These are phyloP conservation scores for Fusarium nisikadoi DNA, from an alignment of 2,329 filamentous ascomycete species.

Conservation along the genomic window DNA sequence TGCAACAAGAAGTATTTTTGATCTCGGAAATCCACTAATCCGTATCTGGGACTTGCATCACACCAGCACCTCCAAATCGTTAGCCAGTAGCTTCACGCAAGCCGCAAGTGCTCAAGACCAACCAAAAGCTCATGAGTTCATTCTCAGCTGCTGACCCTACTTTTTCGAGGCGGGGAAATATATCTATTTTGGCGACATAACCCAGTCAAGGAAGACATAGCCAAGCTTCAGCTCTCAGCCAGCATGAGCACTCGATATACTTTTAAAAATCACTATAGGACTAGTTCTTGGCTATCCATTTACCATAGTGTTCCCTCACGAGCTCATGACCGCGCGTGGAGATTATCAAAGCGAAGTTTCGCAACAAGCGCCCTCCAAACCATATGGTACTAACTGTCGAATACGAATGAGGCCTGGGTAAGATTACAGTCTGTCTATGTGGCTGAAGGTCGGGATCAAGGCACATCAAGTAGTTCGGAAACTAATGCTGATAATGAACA, in stretches of 20 bases:
- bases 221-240: neutral
- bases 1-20: neutral
- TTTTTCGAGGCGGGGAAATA: rapidly evolving
- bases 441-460: too few species aligned
- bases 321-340: rapidly evolving
- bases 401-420: too few species aligned
- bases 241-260: neutral
- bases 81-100: neutral
- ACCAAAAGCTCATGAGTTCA: neutral
- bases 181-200: neutral
- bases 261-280: rapidly evolving
- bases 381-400: too few species aligned
- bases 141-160: neutral
- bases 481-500: rapidly evolving
- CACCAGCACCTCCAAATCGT: neutral
- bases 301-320: rapidly evolving
- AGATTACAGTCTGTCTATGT: too few species aligned
- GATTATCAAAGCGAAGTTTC: neutral
- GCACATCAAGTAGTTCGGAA: rapidly evolving
- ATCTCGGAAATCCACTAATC: neutral
- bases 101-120: neutral
- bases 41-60: neutral
- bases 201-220: rapidly evolving
- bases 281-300: too few species aligned
- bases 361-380: neutral